Conservation (phyloP, 345 rosid genomes). For the Citrus unshiu region DNA sequence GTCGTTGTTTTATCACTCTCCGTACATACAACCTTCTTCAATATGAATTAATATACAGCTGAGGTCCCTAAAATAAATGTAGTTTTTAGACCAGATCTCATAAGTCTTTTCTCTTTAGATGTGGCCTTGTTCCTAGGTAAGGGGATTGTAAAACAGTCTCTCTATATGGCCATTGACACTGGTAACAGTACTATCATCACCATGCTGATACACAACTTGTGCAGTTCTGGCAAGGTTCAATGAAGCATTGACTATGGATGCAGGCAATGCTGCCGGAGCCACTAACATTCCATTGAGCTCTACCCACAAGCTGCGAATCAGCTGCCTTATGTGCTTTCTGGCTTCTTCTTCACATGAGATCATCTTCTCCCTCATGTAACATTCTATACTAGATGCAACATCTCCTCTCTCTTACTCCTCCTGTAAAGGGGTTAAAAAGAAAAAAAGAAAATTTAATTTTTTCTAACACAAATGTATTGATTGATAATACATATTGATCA, state of each 20-base stretch:
- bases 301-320: constrained; percentile 18
- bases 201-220: constrained; percentile 26
- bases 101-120: not conserved
- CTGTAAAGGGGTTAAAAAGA: not conserved
- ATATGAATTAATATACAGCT: no score
- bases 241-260: constrained; percentile 11
- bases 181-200: constrained; percentile 14
- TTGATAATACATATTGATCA: not conserved
- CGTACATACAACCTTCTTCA: no score
- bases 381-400: constrained; percentile 23
- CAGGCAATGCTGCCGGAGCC: not conserved
- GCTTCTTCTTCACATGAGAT: constrained; percentile 16
- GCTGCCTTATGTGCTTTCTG: constrained; percentile 17
- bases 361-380: constrained; percentile 11
- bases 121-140: not conserved
- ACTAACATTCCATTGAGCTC: constrained; percentile 15
- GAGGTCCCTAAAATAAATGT: no score
- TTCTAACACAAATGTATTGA: not conserved
- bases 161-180: constrained; percentile 13
- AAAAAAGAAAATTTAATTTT: no score
- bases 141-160: constrained; percentile 10
- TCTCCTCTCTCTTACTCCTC: constrained; percentile 34
- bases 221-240: constrained; percentile 24
- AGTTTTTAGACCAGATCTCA: not conserved
- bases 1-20: no score